Evolutionary conservation across 2,329 filamentous ascomycete genomes (phyloP).

Genomic region (Ophiostoma sp.): DNA sequence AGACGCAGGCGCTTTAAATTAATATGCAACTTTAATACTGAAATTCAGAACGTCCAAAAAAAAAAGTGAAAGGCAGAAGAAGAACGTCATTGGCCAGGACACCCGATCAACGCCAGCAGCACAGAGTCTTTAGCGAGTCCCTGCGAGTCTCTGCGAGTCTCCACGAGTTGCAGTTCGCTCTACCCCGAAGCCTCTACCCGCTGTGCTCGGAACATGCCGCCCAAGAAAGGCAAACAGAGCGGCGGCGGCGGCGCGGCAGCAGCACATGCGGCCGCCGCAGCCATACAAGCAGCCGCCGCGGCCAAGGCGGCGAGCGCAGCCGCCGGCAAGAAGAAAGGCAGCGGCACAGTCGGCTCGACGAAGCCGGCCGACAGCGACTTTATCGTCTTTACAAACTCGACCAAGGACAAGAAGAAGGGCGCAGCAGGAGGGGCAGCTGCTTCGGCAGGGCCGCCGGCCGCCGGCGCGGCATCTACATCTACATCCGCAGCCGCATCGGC

Average conservation of each 20-base stretch:
- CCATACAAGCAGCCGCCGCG: slow-evolving; percentile 17
- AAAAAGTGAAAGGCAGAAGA: background rate
- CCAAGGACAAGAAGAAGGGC: slow-evolving; percentile 44
- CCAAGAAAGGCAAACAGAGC: slow-evolving; percentile 23
- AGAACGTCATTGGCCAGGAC: background rate
- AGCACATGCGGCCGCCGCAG: slow-evolving; percentile 17
- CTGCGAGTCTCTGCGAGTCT: no score
- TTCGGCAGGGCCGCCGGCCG: background rate
- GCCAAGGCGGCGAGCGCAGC: slow-evolving; percentile 14
- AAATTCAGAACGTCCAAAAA: slow-evolving; percentile 9
- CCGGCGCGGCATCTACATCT: background rate
- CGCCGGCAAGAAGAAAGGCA: slow-evolving; percentile 24
- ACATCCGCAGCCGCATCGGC: slow-evolving; percentile 22
- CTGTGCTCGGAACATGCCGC: slow-evolving; percentile 17
- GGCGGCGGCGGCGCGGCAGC: slow-evolving; percentile 15
- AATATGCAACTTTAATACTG: background rate
- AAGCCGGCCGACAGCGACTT: slow-evolving; percentile 45
- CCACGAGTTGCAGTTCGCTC: background rate
- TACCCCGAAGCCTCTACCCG: no score
- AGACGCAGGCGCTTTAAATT: slow-evolving; percentile 1
- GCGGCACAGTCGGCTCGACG: slow-evolving; percentile 25
- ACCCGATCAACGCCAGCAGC: background rate
- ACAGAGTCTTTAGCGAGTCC: no score
- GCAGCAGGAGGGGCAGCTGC: slow-evolving; percentile 19
- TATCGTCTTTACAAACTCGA: slow-evolving; percentile 54